These are phyloP conservation scores for Nemania sp. DNA, from an alignment of 2,329 filamentous ascomycete species.

Conservation along the genomic window DNA sequence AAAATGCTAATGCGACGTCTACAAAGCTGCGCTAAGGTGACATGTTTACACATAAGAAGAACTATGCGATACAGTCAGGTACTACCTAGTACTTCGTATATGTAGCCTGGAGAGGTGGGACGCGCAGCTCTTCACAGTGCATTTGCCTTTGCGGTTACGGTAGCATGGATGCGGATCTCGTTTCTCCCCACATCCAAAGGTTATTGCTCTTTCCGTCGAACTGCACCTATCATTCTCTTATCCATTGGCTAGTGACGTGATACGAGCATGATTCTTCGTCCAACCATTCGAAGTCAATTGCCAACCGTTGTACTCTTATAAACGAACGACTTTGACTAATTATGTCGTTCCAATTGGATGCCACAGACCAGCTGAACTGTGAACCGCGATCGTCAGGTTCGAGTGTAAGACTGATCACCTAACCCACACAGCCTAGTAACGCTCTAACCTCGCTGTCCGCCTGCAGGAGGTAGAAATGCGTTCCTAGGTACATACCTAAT, in stretches of 20 bases:
- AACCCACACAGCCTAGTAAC: constrained; percentile 16
- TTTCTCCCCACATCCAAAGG: constrained; percentile 18
- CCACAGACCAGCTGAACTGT: constrained; percentile 1
- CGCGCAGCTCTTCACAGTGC: no score
- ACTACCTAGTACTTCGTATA: neutral
- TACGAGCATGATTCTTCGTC: constrained; percentile 7
- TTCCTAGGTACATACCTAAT: neutral
- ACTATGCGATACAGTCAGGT: neutral
- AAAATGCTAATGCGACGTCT: no score
- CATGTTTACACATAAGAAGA: no score
- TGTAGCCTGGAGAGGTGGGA: neutral
- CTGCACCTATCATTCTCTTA: constrained; percentile 22
- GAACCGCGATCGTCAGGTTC: constrained; percentile 22
- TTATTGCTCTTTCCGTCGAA: constrained; percentile 28
- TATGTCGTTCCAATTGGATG: constrained; percentile 11
- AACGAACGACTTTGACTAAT: neutral
- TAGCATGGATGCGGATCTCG: constrained; percentile 3
- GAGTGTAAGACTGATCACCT: constrained; percentile 16
- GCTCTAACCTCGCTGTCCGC: neutral
- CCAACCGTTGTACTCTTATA: constrained; percentile 1
- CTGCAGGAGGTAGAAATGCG: no score
- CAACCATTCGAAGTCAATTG: constrained; percentile 15
- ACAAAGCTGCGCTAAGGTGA: no score
- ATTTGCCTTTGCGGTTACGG: neutral
- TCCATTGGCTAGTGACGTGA: constrained; percentile 23